These are phyloP conservation scores for Polychaeton citri DNA, from an alignment of 2,329 filamentous ascomycete species.

Conservation along the genomic window DNA sequence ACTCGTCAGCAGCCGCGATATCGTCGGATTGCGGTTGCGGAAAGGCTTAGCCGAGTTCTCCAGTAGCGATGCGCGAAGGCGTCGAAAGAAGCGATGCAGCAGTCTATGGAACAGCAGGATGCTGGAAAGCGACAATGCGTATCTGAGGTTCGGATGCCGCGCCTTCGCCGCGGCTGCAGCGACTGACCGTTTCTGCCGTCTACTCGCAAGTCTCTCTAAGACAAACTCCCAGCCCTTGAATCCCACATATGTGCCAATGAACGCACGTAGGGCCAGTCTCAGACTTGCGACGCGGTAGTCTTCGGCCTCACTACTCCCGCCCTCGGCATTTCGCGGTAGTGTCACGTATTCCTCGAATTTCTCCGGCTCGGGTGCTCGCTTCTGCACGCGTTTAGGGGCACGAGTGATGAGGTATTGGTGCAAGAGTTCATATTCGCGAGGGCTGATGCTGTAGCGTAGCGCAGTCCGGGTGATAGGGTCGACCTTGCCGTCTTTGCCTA, in stretches of 20 bases:
- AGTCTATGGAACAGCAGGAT: conserved; percentile 82
- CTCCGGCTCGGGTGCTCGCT: conserved; percentile 36
- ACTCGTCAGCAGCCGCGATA: conserved; percentile 64
- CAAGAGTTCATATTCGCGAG: conserved; percentile 72
- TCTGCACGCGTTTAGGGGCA: conserved; percentile 44
- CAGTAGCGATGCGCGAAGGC: conserved; percentile 65
- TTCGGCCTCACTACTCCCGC: conserved; percentile 13
- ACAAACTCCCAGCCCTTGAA: conserved; percentile 36
- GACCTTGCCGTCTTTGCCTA: conserved; percentile 11
- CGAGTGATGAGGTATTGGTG: conserved; percentile 73
- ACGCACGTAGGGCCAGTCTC: conserved; percentile 32
- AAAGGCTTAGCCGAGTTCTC: conserved; percentile 65
- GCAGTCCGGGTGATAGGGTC: conserved; percentile 74
- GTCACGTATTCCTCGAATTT: conserved; percentile 25
- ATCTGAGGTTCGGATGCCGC: conserved; percentile 47
- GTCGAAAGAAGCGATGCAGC: conserved; percentile 76
- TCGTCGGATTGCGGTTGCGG: conserved; percentile 65
- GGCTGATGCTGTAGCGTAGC: conserved; percentile 69
- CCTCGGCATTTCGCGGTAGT: conserved; percentile 9
- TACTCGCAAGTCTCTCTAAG: conserved; percentile 22
- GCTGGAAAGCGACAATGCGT: conserved; percentile 70
- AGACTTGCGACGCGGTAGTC: conserved; percentile 36
- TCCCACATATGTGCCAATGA: conserved; percentile 27
- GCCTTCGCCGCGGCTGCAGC: conserved; percentile 4
- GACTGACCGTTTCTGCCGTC: conserved; percentile 7